Evolutionary conservation across 1,284 basidiomycete genomes (phyloP), one percentile per base, ranked within the genome.

Genomic region (Fomitopsis schrenkii): DNA sequence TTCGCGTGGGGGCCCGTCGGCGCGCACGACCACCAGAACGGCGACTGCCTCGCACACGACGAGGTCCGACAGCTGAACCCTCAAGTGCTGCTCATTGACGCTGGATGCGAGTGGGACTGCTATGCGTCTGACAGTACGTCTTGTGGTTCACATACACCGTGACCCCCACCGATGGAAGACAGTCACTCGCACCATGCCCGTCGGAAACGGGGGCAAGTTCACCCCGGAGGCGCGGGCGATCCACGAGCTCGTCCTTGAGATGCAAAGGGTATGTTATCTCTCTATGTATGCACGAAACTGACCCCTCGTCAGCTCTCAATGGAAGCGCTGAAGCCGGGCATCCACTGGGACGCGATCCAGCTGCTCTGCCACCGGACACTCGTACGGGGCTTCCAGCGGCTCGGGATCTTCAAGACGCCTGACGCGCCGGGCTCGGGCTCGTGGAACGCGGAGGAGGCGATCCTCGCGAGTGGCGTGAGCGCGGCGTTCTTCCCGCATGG

Each of bases 401-500:
- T 96, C 7, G 94, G 94, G 0, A 92, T 97, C 69, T 94, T 97
- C 81, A 88, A 84, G 67, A 77, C 79, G 14, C 81, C 74, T 26
- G 68, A 77, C 41, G 79, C 77, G 1, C 76, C 76, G 3, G 74
- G 74, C 41, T 81, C 80, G 2, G 82, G 81, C 41, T 82, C 80
- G 1, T 82, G 79, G 82, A 84, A 84, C 63, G 77, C 82, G 1
- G 84, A 86, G 64, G 84, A 90, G 61, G 84, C 83, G 9, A 86
- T 97, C 58, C 78, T 96, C 6, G 82, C 82, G 28, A 87, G 86
- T 3, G 94, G 94, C 0, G 75, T 93, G 46, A 88, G 88, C 62
- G 79, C 87, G 1, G 91, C 92, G 0, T 97, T 97, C 80, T 96
- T 93, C 82, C 94, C 94, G 10, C 95, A 97, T 70, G 95, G 94